Conservation (phyloP, 345 rosid genomes). For the Garcia nutans region DNA sequence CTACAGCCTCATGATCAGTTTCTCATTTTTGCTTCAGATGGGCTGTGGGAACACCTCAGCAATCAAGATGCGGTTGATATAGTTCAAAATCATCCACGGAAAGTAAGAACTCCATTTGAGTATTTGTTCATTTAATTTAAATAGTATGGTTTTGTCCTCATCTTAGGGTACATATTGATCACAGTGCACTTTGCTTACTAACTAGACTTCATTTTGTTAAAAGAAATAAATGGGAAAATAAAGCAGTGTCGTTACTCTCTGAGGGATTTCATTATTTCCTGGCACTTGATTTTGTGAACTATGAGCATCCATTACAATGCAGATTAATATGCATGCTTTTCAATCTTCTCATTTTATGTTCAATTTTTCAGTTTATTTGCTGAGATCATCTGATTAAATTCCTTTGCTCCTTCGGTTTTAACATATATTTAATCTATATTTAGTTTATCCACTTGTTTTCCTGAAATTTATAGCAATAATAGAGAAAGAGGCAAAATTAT, state of each 20-base stretch:
- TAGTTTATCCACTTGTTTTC: background rate
- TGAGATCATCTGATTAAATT: background rate
- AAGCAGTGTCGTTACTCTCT: background rate
- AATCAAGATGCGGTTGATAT: constrained; percentile 37
- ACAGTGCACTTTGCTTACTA: background rate
- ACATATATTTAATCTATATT: background rate
- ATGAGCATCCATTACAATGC: background rate
- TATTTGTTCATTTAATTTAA: background rate
- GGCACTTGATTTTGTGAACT: background rate
- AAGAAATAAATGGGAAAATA: background rate
- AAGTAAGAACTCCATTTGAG: constrained; percentile 18
- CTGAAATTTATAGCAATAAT: no score
- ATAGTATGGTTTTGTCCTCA: background rate
- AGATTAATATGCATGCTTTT: background rate
- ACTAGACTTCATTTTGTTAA: no score
- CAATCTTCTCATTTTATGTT: background rate
- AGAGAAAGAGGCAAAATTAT: no score
- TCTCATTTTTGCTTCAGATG: constrained; percentile 34
- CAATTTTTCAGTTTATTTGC: background rate
- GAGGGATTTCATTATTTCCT: background rate
- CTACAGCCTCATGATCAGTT: constrained; percentile 32
- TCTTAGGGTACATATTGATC: background rate
- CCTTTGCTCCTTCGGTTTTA: background rate
- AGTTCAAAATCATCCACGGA: constrained; percentile 32
- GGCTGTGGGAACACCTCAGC: constrained; percentile 39